Conservation (phyloP, 768 basidiomycete species). For the Kwoniella pini region DNA sequence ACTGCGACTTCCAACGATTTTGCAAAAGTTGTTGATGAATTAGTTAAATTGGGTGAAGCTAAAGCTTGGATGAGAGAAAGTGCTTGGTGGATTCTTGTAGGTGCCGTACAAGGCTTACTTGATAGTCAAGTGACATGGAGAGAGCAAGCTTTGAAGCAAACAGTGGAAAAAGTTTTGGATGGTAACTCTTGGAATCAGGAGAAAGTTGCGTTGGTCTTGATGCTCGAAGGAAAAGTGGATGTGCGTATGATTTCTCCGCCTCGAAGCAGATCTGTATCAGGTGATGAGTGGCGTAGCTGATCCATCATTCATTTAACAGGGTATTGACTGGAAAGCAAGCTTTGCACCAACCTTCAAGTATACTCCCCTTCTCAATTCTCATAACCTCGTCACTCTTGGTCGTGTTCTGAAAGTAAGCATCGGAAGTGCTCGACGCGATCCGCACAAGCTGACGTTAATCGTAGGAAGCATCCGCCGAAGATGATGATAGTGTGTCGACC, state of each 20-base stretch:
- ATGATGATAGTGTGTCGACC: conserved; percentile 60
- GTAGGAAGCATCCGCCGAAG: conserved; percentile 58
- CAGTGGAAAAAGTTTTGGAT: conserved; percentile 62
- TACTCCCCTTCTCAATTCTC: conserved; percentile 65
- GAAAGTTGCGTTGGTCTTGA: conserved; percentile 76
- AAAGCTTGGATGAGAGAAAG: conserved; percentile 91
- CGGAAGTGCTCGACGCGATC: background rate
- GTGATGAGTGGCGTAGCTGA: no score
- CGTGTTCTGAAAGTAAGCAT: conserved; percentile 71
- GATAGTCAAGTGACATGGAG: conserved; percentile 71
- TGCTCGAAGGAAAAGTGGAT: conserved; percentile 66
- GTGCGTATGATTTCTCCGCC: conserved; percentile 36
- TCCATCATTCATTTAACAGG: conserved; percentile 25
- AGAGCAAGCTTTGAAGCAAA: conserved; percentile 62
- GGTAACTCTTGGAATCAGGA: conserved; percentile 76
- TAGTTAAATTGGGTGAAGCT: conserved; percentile 71
- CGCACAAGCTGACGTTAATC: conserved; percentile 1
- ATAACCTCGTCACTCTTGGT: conserved; percentile 74
- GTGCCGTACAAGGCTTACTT: conserved; percentile 65
- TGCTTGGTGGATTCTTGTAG: conserved; percentile 77
- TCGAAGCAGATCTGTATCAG: no score
- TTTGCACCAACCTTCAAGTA: conserved; percentile 76
- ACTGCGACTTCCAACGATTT: conserved; percentile 66
- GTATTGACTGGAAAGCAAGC: conserved; percentile 67
- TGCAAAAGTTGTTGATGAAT: conserved; percentile 62